Evolutionary conservation across 768 basidiomycete genomes (phyloP).

Genomic region (Tylopilus balloui): DNA sequence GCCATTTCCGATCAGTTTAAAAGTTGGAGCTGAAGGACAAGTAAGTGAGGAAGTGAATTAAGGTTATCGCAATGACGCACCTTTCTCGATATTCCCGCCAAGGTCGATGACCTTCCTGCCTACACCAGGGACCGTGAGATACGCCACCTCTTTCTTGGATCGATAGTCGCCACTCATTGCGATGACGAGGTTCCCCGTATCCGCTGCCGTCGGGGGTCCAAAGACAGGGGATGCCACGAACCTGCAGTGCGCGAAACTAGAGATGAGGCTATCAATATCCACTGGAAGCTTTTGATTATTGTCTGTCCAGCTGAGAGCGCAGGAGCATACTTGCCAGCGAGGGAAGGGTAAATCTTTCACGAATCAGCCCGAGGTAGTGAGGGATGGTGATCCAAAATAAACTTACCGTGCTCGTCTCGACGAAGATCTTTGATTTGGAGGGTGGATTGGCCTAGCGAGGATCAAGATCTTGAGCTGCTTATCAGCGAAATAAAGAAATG

Average conservation of each 20-base stretch:
- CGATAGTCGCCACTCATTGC: conserved; percentile 78
- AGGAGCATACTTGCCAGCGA: conserved; percentile 37
- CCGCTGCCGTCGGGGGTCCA: conserved; percentile 63
- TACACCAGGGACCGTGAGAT: conserved; percentile 74
- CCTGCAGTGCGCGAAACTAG: conserved; percentile 51
- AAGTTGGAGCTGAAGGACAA: conserved; percentile 47
- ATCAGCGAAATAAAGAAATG: not conserved
- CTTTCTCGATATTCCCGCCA: conserved; percentile 83
- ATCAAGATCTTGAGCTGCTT: conserved; percentile 1
- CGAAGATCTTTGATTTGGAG: conserved; percentile 64
- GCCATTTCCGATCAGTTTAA: conserved; percentile 79
- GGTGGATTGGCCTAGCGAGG: conserved; percentile 36
- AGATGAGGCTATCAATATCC: conserved; percentile 65
- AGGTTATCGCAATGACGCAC: conserved; percentile 29
- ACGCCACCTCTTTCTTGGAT: conserved; percentile 75
- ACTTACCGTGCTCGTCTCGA: conserved; percentile 80
- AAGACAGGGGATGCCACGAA: conserved; percentile 79
- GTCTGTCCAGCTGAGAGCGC: not conserved
- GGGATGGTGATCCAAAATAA: not conserved
- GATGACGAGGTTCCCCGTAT: conserved; percentile 60
- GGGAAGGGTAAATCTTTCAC: conserved; percentile 50
- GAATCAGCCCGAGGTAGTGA: conserved; percentile 11
- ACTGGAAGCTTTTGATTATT: conserved; percentile 33
- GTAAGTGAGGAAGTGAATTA: not conserved
- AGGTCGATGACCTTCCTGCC: conserved; percentile 77